A percentile compares a stretch with the other conserved stretches of the same genome.
Evolutionary conservation across 345 rosid genomes (phyloP).

Genomic region (Syzygium oleosum): DNA sequence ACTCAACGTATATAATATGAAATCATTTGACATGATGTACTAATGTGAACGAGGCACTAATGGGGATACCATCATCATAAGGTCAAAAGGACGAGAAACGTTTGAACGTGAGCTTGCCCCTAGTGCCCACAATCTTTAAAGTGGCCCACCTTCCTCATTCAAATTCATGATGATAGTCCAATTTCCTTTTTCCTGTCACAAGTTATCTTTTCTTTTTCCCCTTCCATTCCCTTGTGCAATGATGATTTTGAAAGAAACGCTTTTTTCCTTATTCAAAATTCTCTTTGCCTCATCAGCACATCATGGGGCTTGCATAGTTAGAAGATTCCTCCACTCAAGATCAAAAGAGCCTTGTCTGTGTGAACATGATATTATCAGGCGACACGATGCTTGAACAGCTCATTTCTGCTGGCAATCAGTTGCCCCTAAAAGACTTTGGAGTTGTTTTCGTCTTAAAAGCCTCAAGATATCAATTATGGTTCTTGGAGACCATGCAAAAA

Average conservation of each 20-base stretch:
- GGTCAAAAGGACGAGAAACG: not conserved
- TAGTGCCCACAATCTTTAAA: not conserved
- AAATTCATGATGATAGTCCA: not conserved
- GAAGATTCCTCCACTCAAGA: conserved; percentile 2
- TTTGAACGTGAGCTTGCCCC: not conserved
- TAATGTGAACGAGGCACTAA: not conserved
- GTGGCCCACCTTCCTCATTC: not conserved
- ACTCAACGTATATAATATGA: not conserved
- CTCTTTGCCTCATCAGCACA: not conserved
- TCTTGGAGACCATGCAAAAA: conserved; percentile 76
- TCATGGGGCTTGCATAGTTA: not conserved
- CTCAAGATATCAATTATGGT: conserved; percentile 36
- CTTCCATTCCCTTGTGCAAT: conserved; percentile 10
- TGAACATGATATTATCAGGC: not conserved
- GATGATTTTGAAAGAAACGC: conserved; percentile 4
- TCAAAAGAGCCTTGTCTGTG: not conserved
- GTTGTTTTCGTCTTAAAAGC: conserved; percentile 33
- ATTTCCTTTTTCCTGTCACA: not conserved
- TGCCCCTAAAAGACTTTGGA: not conserved
- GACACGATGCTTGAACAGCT: conserved; percentile 1
- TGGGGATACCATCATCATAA: not conserved
- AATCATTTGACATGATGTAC: not conserved
- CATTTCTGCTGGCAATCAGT: not conserved
- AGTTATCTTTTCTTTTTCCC: not conserved
- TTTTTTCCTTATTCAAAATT: not conserved